phyloP scores from a whole-genome alignment of 208 protist species.

The Acanthamoeba sp. region DNA sequence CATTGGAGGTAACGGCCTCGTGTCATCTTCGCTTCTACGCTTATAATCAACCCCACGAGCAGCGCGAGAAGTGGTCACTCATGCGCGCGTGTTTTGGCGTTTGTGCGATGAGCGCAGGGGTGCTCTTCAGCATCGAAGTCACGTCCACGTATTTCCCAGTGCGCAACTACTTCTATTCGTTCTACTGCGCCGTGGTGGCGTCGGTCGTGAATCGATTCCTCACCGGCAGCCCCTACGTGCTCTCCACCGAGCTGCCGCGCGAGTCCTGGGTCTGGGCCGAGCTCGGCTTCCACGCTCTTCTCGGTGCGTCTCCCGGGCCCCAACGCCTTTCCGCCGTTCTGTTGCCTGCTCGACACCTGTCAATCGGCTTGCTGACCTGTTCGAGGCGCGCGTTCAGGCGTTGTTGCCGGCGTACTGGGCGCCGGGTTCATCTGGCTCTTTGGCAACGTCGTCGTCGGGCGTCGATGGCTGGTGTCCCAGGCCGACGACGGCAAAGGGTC shows the following conservation, averaged over 20 bases:
- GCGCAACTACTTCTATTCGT: slow-evolving; percentile 84
- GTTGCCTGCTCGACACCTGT: not conserved
- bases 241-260: not conserved
- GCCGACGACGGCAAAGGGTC: slow-evolving; percentile 18
- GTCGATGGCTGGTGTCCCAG: slow-evolving; percentile 13
- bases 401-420: not conserved
- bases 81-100: no score
- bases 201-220: slow-evolving; percentile 20
- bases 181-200: slow-evolving; percentile 77
- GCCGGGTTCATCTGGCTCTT: slow-evolving; percentile 14
- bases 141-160: slow-evolving; percentile 87
- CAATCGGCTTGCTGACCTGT: not conserved
- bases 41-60: no score
- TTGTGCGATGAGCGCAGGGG: slow-evolving; percentile 50
- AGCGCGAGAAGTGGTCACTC: no score
- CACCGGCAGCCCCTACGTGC: slow-evolving; percentile 30
- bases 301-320: not conserved
- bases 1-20: slow-evolving; percentile 78
- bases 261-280: slow-evolving; percentile 62
- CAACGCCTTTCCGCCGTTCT: not conserved
- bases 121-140: slow-evolving; percentile 87
- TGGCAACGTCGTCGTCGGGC: not conserved
- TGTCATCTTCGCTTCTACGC: no score
- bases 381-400: slow-evolving; percentile 18
- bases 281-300: not conserved